Percentiles rank a stretch among this genome's conserved stretches.
These are phyloP conservation scores for Paramecium octaurelia DNA, from an alignment of 73 alveolate species.

Conservation along the genomic window DNA sequence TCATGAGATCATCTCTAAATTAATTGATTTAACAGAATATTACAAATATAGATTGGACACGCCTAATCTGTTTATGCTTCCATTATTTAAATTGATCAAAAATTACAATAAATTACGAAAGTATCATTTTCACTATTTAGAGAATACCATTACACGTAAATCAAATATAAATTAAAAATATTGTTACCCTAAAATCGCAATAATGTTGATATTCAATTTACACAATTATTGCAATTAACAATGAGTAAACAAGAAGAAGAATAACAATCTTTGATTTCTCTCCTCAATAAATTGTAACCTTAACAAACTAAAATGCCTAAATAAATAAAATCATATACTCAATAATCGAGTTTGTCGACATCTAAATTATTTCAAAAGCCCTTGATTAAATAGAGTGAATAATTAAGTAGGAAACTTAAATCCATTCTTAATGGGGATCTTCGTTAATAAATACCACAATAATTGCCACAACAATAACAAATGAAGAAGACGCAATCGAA, in stretches of 20 bases:
- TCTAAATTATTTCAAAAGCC: neutral
- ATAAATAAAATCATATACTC: neutral
- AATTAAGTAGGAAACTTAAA: neutral
- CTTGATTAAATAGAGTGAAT: neutral
- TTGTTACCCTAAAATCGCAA: neutral
- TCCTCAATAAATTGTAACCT: neutral
- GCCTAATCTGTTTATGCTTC: conserved; percentile 22
- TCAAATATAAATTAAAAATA: neutral
- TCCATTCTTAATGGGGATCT: neutral
- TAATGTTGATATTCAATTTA: neutral
- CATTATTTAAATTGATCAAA: neutral
- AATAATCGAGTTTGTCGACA: neutral
- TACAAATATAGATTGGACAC: conserved; percentile 24
- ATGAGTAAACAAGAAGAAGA: neutral
- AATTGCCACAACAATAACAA: neutral
- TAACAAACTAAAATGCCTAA: neutral
- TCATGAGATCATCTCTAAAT: neutral
- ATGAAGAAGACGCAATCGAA: neutral
- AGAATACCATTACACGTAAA: neutral
- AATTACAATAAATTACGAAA: neutral
- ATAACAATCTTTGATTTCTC: neutral
- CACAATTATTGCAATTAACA: neutral
- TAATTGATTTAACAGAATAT: neutral
- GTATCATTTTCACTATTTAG: conserved; percentile 3
- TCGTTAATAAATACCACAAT: neutral